phyloP scores from a whole-genome alignment of 805 yeast species.

The Hanseniaspora guilliermondii region DNA sequence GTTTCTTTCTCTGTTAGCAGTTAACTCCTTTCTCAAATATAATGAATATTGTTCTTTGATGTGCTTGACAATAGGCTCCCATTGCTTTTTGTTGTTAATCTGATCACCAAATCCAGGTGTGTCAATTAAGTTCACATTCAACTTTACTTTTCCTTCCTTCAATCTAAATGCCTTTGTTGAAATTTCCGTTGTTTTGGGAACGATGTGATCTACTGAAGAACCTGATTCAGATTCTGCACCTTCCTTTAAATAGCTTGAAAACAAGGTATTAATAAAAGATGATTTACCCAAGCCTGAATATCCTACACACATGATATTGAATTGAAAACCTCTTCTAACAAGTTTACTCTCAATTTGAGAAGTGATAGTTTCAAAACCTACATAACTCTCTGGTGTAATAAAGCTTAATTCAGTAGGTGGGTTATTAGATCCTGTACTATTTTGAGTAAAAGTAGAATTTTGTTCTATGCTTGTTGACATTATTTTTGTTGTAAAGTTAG shows the following conservation, averaged over 20 bases:
- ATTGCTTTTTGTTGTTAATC: conserved; percentile 84
- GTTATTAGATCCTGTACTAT: conserved; percentile 5
- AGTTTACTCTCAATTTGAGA: conserved; percentile 86
- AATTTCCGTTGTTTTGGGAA: conserved; percentile 78
- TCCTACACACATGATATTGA: conserved; percentile 89
- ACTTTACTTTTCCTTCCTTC: conserved; percentile 74
- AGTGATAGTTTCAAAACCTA: conserved; percentile 94
- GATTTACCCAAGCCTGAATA: conserved; percentile 90
- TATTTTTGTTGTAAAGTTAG: not conserved
- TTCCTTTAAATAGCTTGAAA: conserved; percentile 65
- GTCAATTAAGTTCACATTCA: conserved; percentile 79
- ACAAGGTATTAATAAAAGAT: conserved; percentile 80
- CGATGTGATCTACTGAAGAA: conserved; percentile 37
- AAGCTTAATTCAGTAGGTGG: conserved; percentile 3
- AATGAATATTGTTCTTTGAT: conserved; percentile 90
- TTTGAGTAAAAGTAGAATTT: not conserved
- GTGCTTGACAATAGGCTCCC: conserved; percentile 92
- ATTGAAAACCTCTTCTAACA: conserved; percentile 84
- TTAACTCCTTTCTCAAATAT: conserved; percentile 82
- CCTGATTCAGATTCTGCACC: conserved; percentile 35
- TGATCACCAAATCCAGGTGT: conserved; percentile 98
- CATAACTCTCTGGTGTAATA: conserved; percentile 58
- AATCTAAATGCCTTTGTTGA: conserved; percentile 56
- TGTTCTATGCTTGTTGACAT: conserved; percentile 10
- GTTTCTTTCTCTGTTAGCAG: conserved; percentile 78